Base-by-base conservation (phyloP, 306 rosid genomes). In the Adenanthera pavonina region DNA sequence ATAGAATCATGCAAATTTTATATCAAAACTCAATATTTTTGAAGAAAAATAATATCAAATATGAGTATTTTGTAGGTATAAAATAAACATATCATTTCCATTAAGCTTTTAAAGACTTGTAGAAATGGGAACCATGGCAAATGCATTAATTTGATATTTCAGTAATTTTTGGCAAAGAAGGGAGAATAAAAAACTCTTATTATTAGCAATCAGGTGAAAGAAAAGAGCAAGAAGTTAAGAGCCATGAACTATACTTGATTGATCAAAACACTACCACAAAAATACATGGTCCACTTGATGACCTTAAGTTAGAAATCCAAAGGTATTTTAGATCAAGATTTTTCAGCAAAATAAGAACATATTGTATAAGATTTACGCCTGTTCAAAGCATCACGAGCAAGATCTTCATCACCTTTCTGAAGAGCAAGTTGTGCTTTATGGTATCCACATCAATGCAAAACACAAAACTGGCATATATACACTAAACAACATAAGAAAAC, bases 341-440 rank as follows among this genome's bases (percentile, higher is more conserved):
- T 12, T 36, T 57, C 51, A 75, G 53, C 20, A 69, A 78, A 77
- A 78, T 38, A 64, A 83, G 74, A 69, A 86, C 91, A 13, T 88
- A 88, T 97, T 6, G 97, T 97, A 88, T 84, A 93, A 74, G 99
- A 92, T 89, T 95, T 95, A 65, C 97, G 94, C 89, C 97, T 90
- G 80, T 90, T 95, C 60, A 95, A 82, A 70, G 99, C 99, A 89
- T 95, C 99, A 46, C 99, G 99, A 74, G 99, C 97, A 82, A 95
- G 97, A 84, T 90, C 94, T 82, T 95, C 99, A 41, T 95, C 91
- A 70, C 97, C 99, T 83, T 95, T 95, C 85, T 85, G 89, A 77
- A 95, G 94, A 72, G 99, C 99, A 75, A 95, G 89, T 78, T 95
- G 99, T 48, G 99, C 99, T 80, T 89, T 95, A 15, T n/a, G 86